Evolutionary conservation across 495 filamentous ascomycete genomes (phyloP), one percentile per base, ranked within the genome.

Genomic region (Aspergillus ellipticus): DNA sequence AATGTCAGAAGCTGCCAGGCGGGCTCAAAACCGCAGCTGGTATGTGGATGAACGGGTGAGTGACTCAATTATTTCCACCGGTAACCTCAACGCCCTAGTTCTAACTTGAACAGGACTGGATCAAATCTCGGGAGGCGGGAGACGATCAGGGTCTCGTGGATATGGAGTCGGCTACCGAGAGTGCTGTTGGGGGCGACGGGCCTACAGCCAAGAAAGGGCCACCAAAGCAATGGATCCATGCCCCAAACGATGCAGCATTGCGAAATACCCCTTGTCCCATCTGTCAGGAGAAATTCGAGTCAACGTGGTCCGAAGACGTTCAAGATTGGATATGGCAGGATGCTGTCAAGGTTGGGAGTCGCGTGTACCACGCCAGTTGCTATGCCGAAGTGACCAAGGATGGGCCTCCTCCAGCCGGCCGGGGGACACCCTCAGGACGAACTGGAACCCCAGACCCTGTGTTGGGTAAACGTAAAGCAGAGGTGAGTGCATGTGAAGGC

Each of bases 311-410:
- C 16, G 90, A 96, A 58, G 89, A 94, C 56, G 88, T 85, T 17
- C 90, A 97, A 68, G 91, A 97, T 57, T 97, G 91, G 79, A 96
- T 98, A 28, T 98, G 95, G 90, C 89, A 88, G 75, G 93, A 98
- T 70, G 88, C 94, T 0, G 75, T 89, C 47, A 82, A 85, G 62
- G 80, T 93, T 35, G 88, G 86, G n/a, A 81, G 75, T 49, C 84
- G 89, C 56, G 85, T 95, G 15, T 97, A 89, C 54, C 94, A 98
- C 72, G 91, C 89, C 19, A 94, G 82, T 53, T 97, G 95, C 60
- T 88, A 93, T 66, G 81, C 81, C 37, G 93, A 97, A 73, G 89
- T 91, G 7, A 88, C 79, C 55, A 88, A 84, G 67, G 86, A 89
- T 57, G 70, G 76, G 2, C 65, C 73, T 22, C 55, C 64, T 9